Conservation (phyloP, 495 filamentous ascomycete species). For the Thermochaetoides thermophila region DNA sequence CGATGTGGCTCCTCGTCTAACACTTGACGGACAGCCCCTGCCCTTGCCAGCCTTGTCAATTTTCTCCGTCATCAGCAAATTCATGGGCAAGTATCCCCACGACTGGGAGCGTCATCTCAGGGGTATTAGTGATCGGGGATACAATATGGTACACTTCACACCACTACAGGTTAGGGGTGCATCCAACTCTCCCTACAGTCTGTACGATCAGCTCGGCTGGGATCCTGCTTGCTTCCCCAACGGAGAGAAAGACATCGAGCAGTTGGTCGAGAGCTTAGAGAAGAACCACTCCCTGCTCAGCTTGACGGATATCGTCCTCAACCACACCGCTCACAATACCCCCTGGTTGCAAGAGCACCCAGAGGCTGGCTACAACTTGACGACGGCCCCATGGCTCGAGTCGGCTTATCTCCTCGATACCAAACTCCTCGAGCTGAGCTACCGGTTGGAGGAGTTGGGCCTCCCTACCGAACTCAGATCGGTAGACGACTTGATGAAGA, state of each 20-base stretch:
- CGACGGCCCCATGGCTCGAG: conserved; percentile 85
- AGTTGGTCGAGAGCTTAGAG: conserved; percentile 68
- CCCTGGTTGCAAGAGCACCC: conserved; percentile 89
- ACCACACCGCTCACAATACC: conserved; percentile 94
- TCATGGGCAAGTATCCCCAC: conserved; percentile 80
- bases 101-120: conserved; percentile 81
- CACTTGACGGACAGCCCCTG: conserved; percentile 50
- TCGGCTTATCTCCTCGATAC: conserved; percentile 79
- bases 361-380: conserved; percentile 88
- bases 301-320: conserved; percentile 94
- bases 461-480: conserved; percentile 59
- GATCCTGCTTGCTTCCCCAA: conserved; percentile 70
- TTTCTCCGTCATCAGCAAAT: conserved; percentile 93
- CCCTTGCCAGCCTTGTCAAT: conserved; percentile 78
- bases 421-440: conserved; percentile 62
- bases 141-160: conserved; percentile 99
- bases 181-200: conserved; percentile 94
- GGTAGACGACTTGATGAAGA: conserved; percentile 56
- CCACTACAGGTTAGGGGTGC: conserved; percentile 76
- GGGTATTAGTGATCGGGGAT: conserved; percentile 76
- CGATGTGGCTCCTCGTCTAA: conserved; percentile 76
- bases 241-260: conserved; percentile 70
- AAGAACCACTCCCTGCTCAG: conserved; percentile 71
- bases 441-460: conserved; percentile 47
- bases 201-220: conserved; percentile 82